Evolutionary conservation across 495 filamentous ascomycete species (phyloP).

Genomic region (Viridothelium virens): DNA sequence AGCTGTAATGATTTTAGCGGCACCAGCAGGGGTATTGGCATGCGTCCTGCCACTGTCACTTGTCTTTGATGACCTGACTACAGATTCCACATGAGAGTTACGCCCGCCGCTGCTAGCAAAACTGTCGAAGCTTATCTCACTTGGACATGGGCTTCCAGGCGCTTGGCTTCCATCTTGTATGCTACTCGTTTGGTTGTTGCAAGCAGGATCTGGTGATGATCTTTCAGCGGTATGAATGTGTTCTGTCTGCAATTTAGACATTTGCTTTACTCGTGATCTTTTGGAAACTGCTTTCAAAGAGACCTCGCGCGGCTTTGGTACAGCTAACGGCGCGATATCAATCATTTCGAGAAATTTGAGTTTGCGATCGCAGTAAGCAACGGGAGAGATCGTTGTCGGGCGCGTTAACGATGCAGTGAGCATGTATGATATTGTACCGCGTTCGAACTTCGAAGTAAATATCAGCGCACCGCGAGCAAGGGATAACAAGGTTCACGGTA

Average conservation of each 20-base stretch:
- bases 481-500: not conserved
- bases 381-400: constrained; percentile 78
- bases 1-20: constrained; percentile 68
- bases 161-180: constrained; percentile 16
- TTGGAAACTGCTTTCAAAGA: constrained; percentile 67
- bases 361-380: constrained; percentile 67
- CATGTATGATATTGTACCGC: constrained; percentile 85
- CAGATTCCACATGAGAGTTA: constrained; percentile 12
- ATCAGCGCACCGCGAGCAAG: constrained; percentile 17
- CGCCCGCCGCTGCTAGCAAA: constrained; percentile 48
- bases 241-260: constrained; percentile 23
- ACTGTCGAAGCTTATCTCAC: constrained; percentile 58
- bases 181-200: constrained; percentile 8
- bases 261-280: constrained; percentile 42
- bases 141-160: constrained; percentile 45
- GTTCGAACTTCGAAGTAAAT: constrained; percentile 64
- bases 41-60: constrained; percentile 35
- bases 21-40: constrained; percentile 39
- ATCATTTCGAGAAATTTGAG: constrained; percentile 66
- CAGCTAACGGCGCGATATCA: constrained; percentile 47
- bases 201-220: constrained; percentile 6
- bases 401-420: constrained; percentile 83
- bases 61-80: constrained; percentile 28
- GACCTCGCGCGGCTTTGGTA: constrained; percentile 62
- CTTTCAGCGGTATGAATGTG: not conserved